These are phyloP conservation scores for Ceriops zippeliana DNA, from an alignment of 345 rosid genomes.

Conservation along the genomic window DNA sequence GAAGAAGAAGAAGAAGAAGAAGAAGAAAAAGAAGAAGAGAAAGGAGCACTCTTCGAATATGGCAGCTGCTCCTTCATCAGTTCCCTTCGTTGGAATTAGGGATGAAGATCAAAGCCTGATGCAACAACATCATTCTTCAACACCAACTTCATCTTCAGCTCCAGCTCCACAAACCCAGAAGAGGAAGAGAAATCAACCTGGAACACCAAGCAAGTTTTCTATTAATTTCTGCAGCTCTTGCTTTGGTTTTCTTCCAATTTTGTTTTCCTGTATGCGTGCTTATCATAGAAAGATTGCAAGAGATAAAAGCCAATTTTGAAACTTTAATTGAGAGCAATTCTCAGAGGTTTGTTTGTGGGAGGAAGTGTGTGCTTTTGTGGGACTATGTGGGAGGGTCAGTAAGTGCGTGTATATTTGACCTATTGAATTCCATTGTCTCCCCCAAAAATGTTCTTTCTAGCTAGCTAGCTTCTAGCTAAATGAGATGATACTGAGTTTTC, in stretches of 20 bases:
- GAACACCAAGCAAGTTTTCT: slow-evolving; percentile 25
- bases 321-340: neutral
- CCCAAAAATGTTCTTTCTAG: neutral
- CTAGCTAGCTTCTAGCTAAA: neutral
- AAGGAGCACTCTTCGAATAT: slow-evolving; percentile 3
- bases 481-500: neutral
- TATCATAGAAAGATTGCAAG: neutral
- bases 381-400: no score
- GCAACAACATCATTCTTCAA: slow-evolving; percentile 14
- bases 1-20: neutral
- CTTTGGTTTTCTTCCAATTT: neutral
- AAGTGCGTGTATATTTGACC: no score
- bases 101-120: slow-evolving; percentile 17
- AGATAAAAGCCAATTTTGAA: neutral
- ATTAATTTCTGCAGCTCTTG: neutral
- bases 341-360: no score
- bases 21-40: no score
- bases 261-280: neutral
- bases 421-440: neutral
- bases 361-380: no score
- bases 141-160: slow-evolving; percentile 11
- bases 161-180: slow-evolving; percentile 9
- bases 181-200: slow-evolving; percentile 27
- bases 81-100: slow-evolving; percentile 5
- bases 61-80: slow-evolving; percentile 25